Base-by-base conservation (phyloP, 148 eudicot species). In the Linanthus parryae region DNA sequence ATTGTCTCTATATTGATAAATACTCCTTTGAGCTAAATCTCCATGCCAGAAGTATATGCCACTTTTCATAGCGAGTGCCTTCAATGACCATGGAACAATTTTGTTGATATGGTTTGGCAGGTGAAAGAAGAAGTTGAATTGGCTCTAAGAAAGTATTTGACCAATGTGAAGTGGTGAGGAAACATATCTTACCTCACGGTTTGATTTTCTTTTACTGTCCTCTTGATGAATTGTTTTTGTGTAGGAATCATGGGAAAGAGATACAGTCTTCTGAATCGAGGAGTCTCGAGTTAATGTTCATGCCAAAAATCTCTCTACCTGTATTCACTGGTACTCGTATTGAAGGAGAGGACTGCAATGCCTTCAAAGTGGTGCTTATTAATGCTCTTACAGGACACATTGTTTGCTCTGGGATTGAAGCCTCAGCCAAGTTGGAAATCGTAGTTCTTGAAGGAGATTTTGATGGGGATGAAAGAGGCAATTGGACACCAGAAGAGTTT, bases 321-420 rank as follows among this genome's bases (percentile, higher is more conserved):
- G 96, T 92, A 47, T 92, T 92, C 50, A 92, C 99, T 43, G 99
- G 99, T 65, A 75, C 90, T 31, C 85, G 80, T 41, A 92, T 92
- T 57, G 90, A 87, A 78, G 96, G 94, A 62, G 96, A 84, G 69
- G 94, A 74, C 25, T 63, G 75, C 27, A 62, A 76, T 42, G 67
- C 72, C 18, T 64, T 92, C 25, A 72, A 78, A 69, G 75, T 92
- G 58, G 83, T 78, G 64, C 52, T 92, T 45, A 39, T 84, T 36
- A 91, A 87, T 68, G 51, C 67, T 44, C 16, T 52, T 44, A 65
- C 71, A 20, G 81, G 76, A 26, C 59, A 84, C 51, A 52, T 78
- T 55, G 86, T 79, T 53, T 30, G 31, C 40, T 52, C 63, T 69
- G 80, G 74, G 39, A 67, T 74, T 26, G 82, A 73, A 60, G 74